phyloP scores from a whole-genome alignment of 148 eudicot genomes.

The Simmondsia chinensis region DNA sequence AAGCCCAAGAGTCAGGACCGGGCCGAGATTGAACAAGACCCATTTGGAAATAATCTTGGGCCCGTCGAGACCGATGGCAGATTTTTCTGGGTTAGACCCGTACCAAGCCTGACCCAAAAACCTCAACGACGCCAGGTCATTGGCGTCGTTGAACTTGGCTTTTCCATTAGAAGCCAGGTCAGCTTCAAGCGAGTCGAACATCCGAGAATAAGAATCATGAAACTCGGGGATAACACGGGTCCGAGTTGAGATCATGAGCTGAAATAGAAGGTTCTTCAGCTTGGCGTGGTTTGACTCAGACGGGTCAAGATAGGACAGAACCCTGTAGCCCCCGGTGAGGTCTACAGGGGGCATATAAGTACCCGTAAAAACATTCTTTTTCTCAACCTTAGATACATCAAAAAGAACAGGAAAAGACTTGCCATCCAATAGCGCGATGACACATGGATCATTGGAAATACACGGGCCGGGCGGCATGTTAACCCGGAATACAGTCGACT shows the following conservation, averaged over 20 bases:
- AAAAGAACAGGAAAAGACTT: slow-evolving; percentile 62
- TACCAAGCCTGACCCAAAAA: slow-evolving; percentile 48
- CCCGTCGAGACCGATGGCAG: slow-evolving; percentile 44
- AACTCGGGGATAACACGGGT: slow-evolving; percentile 65
- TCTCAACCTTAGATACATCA: slow-evolving; percentile 67
- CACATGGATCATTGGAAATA: slow-evolving; percentile 50
- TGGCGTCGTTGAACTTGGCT: slow-evolving; percentile 37
- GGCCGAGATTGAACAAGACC: slow-evolving; percentile 59
- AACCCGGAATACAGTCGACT: slow-evolving; percentile 66
- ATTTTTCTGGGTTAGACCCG: slow-evolving; percentile 31
- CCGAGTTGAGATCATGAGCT: slow-evolving; percentile 31
- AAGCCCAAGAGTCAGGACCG: slow-evolving; percentile 51
- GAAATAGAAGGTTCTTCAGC: slow-evolving; percentile 56
- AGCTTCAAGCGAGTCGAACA: slow-evolving; percentile 45
- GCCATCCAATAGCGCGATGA: slow-evolving; percentile 71
- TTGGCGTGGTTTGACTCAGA: slow-evolving; percentile 69
- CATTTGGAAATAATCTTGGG: slow-evolving; percentile 52
- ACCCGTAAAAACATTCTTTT: slow-evolving; percentile 71
- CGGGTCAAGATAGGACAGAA: slow-evolving; percentile 78
- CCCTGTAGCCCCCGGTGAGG: slow-evolving; percentile 80
- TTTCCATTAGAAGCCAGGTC: slow-evolving; percentile 44
- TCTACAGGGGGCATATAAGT: slow-evolving; percentile 76
- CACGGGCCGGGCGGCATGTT: slow-evolving; percentile 93
- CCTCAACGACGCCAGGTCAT: slow-evolving; percentile 63
- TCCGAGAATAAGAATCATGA: slow-evolving; percentile 23